Base-by-base conservation (phyloP, 2,329 filamentous ascomycete genomes). In the Cladosporium sp. region DNA sequence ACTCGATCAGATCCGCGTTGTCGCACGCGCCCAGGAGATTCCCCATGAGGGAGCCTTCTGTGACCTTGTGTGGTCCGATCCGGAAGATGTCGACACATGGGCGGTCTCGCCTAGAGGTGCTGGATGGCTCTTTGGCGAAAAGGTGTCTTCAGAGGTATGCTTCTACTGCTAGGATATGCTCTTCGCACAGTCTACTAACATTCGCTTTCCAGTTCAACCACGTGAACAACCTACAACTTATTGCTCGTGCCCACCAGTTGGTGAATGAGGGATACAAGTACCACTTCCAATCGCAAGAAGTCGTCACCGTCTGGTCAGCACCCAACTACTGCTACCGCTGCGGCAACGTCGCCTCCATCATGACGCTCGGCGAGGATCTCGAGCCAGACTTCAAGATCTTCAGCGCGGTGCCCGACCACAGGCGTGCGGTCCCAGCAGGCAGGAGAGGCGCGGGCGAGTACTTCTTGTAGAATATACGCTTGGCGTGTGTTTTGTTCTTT, bases 321-420 rank as follows among this genome's bases (percentile, higher is more conserved):
- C 93, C 93, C 0, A 97, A 97, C 78, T 97, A 97, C 83, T 97
- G 93, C 81, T 97, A 97, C 80, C 88, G 92, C 69, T 97, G 93
- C 75, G 93, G 93, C 64, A 98, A 98, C 74, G 93, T 91, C 68
- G 88, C 88, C 24, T 88, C 86, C 5, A 96, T 97, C 77, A 97
- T 97, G 89, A 93, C 93, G 62, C 88, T 97, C 32, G 89, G 90
- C 71, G 90, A 91, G 74, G 90, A 95, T 74, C 84, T 97, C 62
- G 89, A 92, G 68, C 93, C 94, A 36, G 92, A 91, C 74, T 99
- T 99, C 82, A 95, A 90, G 78, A 95, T 96, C 74, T 96, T 96
- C 82, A 90, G 88, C 34, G 92, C 92, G 36, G 92, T 96, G n/a
- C 92, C 92, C 0, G 92, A 95, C 73, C 90, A 95, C 71, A 86